Percentiles rank a stretch among this genome's conserved stretches.
These are phyloP conservation scores for Huiozyma sinensis DNA, from an alignment of 805 yeast species.

Conservation along the genomic window DNA sequence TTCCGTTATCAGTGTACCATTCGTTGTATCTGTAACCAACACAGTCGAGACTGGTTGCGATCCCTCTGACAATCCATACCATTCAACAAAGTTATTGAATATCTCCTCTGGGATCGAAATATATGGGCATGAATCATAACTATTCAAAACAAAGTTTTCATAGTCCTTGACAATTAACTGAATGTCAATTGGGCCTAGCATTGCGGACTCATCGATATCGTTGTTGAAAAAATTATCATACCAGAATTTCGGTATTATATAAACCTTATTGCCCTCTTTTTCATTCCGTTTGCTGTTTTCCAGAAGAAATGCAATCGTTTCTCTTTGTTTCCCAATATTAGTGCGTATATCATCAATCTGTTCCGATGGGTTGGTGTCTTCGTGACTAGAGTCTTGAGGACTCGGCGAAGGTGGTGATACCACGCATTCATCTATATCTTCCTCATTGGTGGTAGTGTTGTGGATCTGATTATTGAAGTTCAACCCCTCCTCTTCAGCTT, in stretches of 20 bases:
- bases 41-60: slow-evolving; percentile 31
- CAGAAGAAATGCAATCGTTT: slow-evolving; percentile 9
- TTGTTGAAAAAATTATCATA: slow-evolving; percentile 31
- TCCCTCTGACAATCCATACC: slow-evolving; percentile 43
- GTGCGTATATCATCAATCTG: too few relatives aligned
- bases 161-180: slow-evolving; percentile 33
- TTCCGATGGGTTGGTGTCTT: too few relatives aligned
- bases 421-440: too few relatives aligned
- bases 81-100: slow-evolving; percentile 35
- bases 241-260: slow-evolving; percentile 40
- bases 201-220: slow-evolving; percentile 18
- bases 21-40: slow-evolving; percentile 22
- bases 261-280: slow-evolving; percentile 40
- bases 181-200: slow-evolving; percentile 41
- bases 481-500: too few relatives aligned
- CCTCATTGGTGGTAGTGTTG: too few relatives aligned
- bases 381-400: too few relatives aligned
- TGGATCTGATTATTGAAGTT: too few relatives aligned
- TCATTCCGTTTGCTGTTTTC: slow-evolving; percentile 7
- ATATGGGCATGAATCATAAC: slow-evolving; percentile 21
- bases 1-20: slow-evolving; percentile 25
- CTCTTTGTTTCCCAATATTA: slow-evolving; percentile 11
- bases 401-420: too few relatives aligned
- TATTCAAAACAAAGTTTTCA: slow-evolving; percentile 33
- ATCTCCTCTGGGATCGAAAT: slow-evolving; percentile 34